Evolutionary conservation across 2,329 filamentous ascomycete genomes (phyloP).

Genomic region (Tolypocladium nubicola): DNA sequence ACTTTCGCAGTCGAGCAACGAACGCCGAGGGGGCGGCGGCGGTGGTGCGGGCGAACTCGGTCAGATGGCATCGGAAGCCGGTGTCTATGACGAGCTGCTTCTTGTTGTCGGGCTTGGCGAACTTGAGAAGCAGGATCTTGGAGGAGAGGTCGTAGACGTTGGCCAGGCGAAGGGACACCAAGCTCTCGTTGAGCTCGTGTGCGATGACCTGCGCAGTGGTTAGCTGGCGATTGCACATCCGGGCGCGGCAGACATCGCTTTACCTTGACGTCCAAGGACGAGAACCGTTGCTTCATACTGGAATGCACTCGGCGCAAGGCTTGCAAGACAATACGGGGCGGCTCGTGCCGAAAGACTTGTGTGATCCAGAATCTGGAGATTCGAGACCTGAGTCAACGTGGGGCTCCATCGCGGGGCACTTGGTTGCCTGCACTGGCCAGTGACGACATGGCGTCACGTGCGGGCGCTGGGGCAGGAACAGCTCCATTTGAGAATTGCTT

Average conservation of each 20-base stretch:
- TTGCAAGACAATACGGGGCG: neutral
- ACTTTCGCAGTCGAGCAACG: constrained; percentile 75
- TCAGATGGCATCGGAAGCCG: constrained; percentile 91
- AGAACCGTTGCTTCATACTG: constrained; percentile 70
- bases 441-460: constrained; percentile 8
- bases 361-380: neutral
- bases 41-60: constrained; percentile 78
- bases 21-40: constrained; percentile 78
- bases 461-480: neutral
- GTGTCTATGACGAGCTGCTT: constrained; percentile 89
- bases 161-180: constrained; percentile 70
- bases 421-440: neutral
- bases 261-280: constrained; percentile 68
- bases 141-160: constrained; percentile 96
- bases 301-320: constrained; percentile 1
- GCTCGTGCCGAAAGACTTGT: neutral
- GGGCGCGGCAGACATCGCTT: neutral
- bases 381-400: constrained; percentile 1
- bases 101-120: constrained; percentile 79
- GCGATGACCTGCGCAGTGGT: constrained; percentile 62
- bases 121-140: constrained; percentile 91
- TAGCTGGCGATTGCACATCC: neutral
- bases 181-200: constrained; percentile 72
- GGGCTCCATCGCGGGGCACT: constrained; percentile 6
- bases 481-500: neutral